Conservation (phyloP, 2,329 filamentous ascomycete genomes). For the Monosporascus ibericus region DNA sequence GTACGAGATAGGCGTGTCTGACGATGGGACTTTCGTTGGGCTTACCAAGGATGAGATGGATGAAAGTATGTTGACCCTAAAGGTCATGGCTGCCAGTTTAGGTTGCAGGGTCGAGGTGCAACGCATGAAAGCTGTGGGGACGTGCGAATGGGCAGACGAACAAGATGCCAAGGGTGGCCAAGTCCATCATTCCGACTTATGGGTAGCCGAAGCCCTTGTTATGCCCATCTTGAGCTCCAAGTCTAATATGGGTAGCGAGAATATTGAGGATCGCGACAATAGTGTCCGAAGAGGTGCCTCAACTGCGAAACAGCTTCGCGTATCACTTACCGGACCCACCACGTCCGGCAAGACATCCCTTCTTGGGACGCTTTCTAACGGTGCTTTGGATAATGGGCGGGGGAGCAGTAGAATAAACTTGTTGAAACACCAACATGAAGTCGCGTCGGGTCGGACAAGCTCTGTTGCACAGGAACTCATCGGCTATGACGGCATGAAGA, state of each 20-base stretch:
- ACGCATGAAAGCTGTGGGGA: conserved; percentile 76
- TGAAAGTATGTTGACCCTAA: conserved; percentile 79
- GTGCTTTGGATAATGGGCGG: conserved; percentile 82
- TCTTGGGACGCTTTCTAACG: conserved; percentile 81
- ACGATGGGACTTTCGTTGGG: conserved; percentile 87
- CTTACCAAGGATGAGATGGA: conserved; percentile 86
- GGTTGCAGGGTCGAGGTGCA: conserved; percentile 80
- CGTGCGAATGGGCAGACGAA: conserved; percentile 68
- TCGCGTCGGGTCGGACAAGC: conserved; percentile 85
- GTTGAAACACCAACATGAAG: conserved; percentile 88
- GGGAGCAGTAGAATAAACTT: conserved; percentile 85
- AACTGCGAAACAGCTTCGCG: conserved; percentile 67
- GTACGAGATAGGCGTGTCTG: conserved; percentile 94
- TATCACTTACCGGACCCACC: conserved; percentile 84
- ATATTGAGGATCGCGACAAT: conserved; percentile 8
- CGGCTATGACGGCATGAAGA: conserved; percentile 59
- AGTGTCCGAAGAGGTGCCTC: conserved; percentile 40
- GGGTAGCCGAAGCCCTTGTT: conserved; percentile 88
- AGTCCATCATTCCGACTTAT: conserved; percentile 51
- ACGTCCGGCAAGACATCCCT: conserved; percentile 90
- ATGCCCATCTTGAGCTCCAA: conserved; percentile 57
- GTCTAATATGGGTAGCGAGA: conserved; percentile 15
- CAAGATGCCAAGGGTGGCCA: conserved; percentile 21
- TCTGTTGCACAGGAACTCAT: conserved; percentile 92
- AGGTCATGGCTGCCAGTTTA: conserved; percentile 86